Evolutionary conservation across 768 basidiomycete species (phyloP).

Genomic region (Rhizopogon vesiculosus): DNA sequence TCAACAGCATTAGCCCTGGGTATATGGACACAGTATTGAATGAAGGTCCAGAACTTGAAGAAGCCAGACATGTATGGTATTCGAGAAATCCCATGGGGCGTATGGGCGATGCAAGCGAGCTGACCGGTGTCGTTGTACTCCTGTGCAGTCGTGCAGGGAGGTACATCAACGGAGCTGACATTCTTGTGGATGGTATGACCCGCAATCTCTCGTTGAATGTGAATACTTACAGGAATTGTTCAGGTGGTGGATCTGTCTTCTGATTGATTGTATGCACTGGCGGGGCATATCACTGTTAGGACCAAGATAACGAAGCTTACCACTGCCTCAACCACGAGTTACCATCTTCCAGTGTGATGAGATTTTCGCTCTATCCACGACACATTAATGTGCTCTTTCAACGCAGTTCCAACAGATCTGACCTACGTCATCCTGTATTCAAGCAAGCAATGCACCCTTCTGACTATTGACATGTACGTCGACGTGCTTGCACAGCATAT

Average conservation of each 20-base stretch:
- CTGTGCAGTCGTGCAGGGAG: constrained; percentile 38
- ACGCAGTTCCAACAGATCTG: no score
- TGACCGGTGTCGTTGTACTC: constrained; percentile 34
- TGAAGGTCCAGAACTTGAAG: constrained; percentile 26
- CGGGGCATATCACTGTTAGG: no score
- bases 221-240: not conserved
- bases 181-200: constrained; percentile 35
- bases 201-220: not conserved
- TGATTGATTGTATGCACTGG: not conserved
- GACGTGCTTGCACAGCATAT: no score
- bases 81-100: constrained; percentile 38
- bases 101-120: constrained; percentile 37
- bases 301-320: not conserved
- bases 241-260: constrained; percentile 20
- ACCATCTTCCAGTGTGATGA: no score
- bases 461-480: no score
- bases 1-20: constrained; percentile 40
- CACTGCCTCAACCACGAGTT: no score
- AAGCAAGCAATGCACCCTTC: no score
- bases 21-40: constrained; percentile 42
- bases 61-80: constrained; percentile 31
- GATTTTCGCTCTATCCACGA: no score
- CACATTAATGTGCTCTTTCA: no score
- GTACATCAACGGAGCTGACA: constrained; percentile 40
- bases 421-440: no score